A percentile compares a stretch with the other conserved stretches of the same genome.
These are phyloP conservation scores for Kwoniella mangroviensis DNA, from an alignment of 768 basidiomycete genomes.

Conservation along the genomic window DNA sequence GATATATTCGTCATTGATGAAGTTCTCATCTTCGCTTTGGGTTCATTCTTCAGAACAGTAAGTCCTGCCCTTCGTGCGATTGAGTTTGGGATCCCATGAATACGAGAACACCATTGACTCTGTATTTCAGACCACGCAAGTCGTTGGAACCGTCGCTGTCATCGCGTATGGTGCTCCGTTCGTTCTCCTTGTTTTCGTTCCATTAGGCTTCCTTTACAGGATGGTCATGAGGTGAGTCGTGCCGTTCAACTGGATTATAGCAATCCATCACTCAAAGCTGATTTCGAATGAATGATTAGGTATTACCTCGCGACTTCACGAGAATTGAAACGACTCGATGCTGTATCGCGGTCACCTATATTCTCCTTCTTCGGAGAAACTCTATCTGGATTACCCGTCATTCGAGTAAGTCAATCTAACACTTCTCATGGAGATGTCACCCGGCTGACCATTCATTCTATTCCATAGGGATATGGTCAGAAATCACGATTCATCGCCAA, in stretches of 20 bases:
- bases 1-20: conserved; percentile 77
- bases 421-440: not conserved
- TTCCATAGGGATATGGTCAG: conserved; percentile 53
- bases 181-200: conserved; percentile 75
- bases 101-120: not conserved
- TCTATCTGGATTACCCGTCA: conserved; percentile 48
- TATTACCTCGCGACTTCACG: conserved; percentile 65
- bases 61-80: conserved; percentile 56
- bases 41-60: conserved; percentile 70
- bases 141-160: conserved; percentile 62
- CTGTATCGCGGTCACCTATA: conserved; percentile 83
- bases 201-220: conserved; percentile 78
- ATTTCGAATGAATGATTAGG: conserved; percentile 58
- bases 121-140: conserved; percentile 35
- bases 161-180: conserved; percentile 81
- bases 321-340: conserved; percentile 58
- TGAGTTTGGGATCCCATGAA: too few species aligned
- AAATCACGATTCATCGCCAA: conserved; percentile 54
- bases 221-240: conserved; percentile 73
- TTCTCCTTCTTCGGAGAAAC: conserved; percentile 66
- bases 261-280: not conserved
- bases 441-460: not conserved
- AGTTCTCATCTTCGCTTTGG: conserved; percentile 75
- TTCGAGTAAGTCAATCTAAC: conserved; percentile 35
- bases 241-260: not conserved